These are phyloP conservation scores for Penstemon davidsonii DNA, from an alignment of 257 asterid species.

Conservation along the genomic window DNA sequence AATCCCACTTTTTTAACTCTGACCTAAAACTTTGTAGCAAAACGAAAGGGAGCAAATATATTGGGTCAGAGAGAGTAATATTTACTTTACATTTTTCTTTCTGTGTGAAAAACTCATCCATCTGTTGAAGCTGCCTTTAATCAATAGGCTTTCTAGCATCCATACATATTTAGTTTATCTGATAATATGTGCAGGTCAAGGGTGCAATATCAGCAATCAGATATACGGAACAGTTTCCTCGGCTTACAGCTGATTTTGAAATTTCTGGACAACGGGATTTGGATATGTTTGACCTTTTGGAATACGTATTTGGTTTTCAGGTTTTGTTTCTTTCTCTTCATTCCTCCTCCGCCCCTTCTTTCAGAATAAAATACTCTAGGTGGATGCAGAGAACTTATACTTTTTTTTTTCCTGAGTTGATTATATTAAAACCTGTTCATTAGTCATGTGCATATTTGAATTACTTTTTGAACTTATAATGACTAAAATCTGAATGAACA, in stretches of 20 bases:
- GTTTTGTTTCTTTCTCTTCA: conserved; percentile 37
- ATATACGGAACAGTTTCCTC: conserved; percentile 79
- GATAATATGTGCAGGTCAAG: conserved; percentile 57
- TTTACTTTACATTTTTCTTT: conserved; percentile 4
- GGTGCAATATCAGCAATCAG: conserved; percentile 82
- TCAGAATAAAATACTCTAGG: neutral
- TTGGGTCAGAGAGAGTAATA: no score
- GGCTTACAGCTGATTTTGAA: conserved; percentile 71
- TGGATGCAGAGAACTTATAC: conserved; percentile 13
- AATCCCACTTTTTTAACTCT: no score
- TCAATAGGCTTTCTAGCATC: conserved; percentile 7
- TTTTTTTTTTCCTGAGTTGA: conserved; percentile 11
- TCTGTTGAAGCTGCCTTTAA: conserved; percentile 20
- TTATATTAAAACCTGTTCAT: neutral
- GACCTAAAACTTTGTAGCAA: no score
- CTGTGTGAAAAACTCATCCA: conserved; percentile 10
- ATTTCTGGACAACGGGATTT: conserved; percentile 60
- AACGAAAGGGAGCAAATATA: no score
- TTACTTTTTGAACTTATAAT: neutral
- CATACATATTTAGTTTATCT: conserved; percentile 20
- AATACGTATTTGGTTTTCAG: conserved; percentile 93
- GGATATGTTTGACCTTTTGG: conserved; percentile 98
- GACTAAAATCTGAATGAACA: conserved; percentile 11
- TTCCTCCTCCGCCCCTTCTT: conserved; percentile 1
- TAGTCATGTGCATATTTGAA: neutral